These are phyloP conservation scores for Rhinocladiella mackenziei DNA, from an alignment of 2,329 filamentous ascomycete species.

Conservation along the genomic window DNA sequence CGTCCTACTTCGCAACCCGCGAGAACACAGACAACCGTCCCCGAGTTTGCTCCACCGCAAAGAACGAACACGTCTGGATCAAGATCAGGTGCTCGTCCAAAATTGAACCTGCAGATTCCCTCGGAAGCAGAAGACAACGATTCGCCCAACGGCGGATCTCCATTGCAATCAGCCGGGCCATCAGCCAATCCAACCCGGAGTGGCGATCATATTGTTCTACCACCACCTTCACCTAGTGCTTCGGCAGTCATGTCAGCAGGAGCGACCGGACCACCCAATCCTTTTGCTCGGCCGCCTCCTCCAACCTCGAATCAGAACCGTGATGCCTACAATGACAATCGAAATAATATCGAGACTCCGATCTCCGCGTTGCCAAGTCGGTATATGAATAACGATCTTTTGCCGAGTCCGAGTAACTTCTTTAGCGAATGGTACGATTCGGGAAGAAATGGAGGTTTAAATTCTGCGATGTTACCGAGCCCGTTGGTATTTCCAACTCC, in stretches of 20 bases:
- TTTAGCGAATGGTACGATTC: constrained; percentile 76
- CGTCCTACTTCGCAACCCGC: constrained; percentile 49
- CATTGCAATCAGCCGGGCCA: constrained; percentile 50
- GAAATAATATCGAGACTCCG: constrained; percentile 61
- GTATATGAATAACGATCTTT: constrained; percentile 80
- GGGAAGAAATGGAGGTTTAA: constrained; percentile 43
- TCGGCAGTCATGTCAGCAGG: constrained; percentile 83
- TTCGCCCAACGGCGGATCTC: constrained; percentile 68
- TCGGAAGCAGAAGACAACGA: constrained; percentile 77
- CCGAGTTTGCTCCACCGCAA: constrained; percentile 69
- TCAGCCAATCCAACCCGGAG: constrained; percentile 26
- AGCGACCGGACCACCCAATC: constrained; percentile 87
- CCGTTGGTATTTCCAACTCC: constrained; percentile 55
- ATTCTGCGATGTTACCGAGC: constrained; percentile 84
- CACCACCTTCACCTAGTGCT: constrained; percentile 86
- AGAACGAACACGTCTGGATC: constrained; percentile 66
- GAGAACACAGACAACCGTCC: constrained; percentile 51
- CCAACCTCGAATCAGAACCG: constrained; percentile 49
- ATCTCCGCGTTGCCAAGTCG: constrained; percentile 91
- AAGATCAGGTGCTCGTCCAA: constrained; percentile 65
- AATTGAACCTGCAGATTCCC: constrained; percentile 90
- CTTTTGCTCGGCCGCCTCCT: constrained; percentile 82
- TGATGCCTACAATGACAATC: constrained; percentile 38
- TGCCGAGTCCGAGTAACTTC: constrained; percentile 88
- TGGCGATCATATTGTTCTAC: constrained; percentile 67